Conservation (phyloP, 768 basidiomycete genomes). For the Fomitopsis pulvina region DNA sequence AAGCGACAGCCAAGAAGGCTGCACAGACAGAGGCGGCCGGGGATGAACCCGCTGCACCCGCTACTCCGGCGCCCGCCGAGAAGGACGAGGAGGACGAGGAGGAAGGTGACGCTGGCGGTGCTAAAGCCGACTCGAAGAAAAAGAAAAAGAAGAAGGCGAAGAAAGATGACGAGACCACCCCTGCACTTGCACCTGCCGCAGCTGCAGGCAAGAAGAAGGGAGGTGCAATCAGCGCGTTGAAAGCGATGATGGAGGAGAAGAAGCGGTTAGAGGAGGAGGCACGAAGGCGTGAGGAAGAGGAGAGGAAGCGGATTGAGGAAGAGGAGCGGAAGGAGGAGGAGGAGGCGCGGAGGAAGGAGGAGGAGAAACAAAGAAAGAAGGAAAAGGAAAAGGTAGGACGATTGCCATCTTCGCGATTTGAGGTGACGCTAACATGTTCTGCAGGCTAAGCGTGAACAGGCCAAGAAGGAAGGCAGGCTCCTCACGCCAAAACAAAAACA, state of each 20-base stretch:
- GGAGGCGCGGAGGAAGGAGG: slow-evolving; percentile 70
- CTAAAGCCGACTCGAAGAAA: slow-evolving; percentile 46
- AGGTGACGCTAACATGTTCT: slow-evolving; percentile 3
- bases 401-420: neutral
- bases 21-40: slow-evolving; percentile 16
- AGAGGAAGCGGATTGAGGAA: slow-evolving; percentile 77
- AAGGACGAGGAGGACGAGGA: slow-evolving; percentile 52
- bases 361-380: slow-evolving; percentile 77
- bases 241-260: slow-evolving; percentile 90
- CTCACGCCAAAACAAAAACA: slow-evolving; percentile 98
- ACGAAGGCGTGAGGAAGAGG: slow-evolving; percentile 63
- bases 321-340: slow-evolving; percentile 78
- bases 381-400: slow-evolving; percentile 76
- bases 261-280: slow-evolving; percentile 85
- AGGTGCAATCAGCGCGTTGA: slow-evolving; percentile 71
- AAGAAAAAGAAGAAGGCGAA: slow-evolving; percentile 84
- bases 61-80: slow-evolving; percentile 22
- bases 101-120: slow-evolving; percentile 49
- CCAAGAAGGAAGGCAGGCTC: slow-evolving; percentile 90
- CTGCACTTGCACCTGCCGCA: slow-evolving; percentile 40
- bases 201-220: slow-evolving; percentile 65
- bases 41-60: slow-evolving; percentile 26
- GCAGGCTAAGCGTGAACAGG: slow-evolving; percentile 82
- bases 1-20: slow-evolving; percentile 79
- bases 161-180: slow-evolving; percentile 65